Evolutionary conservation across 345 rosid genomes (phyloP).

Genomic region (Stellera chamaejasme): DNA sequence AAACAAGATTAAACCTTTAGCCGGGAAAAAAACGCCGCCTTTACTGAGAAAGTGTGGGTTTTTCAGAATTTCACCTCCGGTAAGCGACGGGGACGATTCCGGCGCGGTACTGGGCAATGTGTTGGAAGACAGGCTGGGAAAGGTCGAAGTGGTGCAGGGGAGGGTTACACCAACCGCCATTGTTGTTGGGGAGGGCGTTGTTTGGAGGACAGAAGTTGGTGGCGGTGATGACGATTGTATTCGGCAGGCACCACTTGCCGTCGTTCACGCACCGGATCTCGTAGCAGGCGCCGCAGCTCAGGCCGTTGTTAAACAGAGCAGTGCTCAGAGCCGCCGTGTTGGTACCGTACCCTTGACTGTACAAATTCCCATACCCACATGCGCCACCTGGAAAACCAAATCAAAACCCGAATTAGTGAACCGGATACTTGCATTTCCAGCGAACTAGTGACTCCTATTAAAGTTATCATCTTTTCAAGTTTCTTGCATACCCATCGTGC

Average conservation of each 20-base stretch:
- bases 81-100: constrained; percentile 72
- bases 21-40: background rate
- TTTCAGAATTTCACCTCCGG: constrained; percentile 32
- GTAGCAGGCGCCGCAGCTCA: constrained; percentile 77
- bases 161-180: constrained; percentile 89
- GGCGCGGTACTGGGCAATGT: constrained; percentile 70
- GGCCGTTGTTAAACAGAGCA: constrained; percentile 63
- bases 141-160: constrained; percentile 75
- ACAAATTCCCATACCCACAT: constrained; percentile 72
- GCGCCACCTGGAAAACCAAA: constrained; percentile 48
- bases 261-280: constrained; percentile 57
- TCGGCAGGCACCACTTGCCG: constrained; percentile 64
- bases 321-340: constrained; percentile 82
- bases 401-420: background rate
- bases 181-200: constrained; percentile 65
- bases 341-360: constrained; percentile 79
- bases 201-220: constrained; percentile 86
- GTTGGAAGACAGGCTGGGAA: constrained; percentile 79
- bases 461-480: background rate
- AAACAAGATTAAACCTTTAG: background rate
- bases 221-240: constrained; percentile 60
- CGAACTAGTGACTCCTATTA: too few species aligned
- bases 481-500: constrained; percentile 39
- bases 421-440: too few species aligned
- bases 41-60: background rate